A percentile compares a stretch with the other conserved stretches of the same genome.
Evolutionary conservation across 2,329 filamentous ascomycete species (phyloP).

Genomic region (Hymenoscyphus albidus): DNA sequence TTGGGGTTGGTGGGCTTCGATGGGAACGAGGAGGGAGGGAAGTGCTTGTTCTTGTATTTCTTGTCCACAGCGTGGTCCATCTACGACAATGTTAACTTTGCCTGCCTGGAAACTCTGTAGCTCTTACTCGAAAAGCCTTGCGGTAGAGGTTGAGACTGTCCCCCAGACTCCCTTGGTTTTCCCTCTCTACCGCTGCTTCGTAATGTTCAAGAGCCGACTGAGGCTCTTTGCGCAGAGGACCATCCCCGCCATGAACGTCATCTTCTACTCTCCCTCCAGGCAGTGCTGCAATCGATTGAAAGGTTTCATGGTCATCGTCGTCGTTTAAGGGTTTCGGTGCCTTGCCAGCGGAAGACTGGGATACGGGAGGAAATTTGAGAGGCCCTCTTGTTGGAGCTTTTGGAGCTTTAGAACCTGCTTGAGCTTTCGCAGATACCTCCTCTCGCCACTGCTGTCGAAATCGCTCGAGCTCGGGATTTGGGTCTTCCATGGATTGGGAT

Average conservation of each 20-base stretch:
- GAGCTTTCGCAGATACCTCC: constrained; percentile 46
- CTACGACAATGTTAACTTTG: constrained; percentile 41
- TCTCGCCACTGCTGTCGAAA: constrained; percentile 85
- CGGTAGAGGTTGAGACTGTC: constrained; percentile 87
- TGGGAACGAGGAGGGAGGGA: constrained; percentile 58
- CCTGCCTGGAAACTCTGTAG: not conserved
- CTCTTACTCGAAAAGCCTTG: constrained; percentile 75
- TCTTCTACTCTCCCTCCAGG: constrained; percentile 14
- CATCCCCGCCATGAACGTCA: constrained; percentile 10
- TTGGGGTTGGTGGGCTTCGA: constrained; percentile 38
- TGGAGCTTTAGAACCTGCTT: constrained; percentile 20
- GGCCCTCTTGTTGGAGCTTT: constrained; percentile 18
- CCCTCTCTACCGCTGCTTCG: constrained; percentile 85
- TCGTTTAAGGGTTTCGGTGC: constrained; percentile 13
- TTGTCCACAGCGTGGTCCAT: constrained; percentile 83
- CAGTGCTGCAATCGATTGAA: constrained; percentile 11
- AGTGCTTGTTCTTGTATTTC: constrained; percentile 87
- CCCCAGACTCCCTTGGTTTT: constrained; percentile 77
- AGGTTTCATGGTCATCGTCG: constrained; percentile 20
- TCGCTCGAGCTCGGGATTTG: constrained; percentile 72
- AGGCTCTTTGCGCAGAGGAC: constrained; percentile 45
- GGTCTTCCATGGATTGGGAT: constrained; percentile 36
- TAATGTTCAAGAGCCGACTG: constrained; percentile 86
- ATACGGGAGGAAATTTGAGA: constrained; percentile 21
- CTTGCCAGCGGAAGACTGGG: constrained; percentile 18